Evolutionary conservation across 2,329 filamentous ascomycete genomes (phyloP), one percentile per base, ranked within the genome.

Genomic region (Arthroderma uncinatum): DNA sequence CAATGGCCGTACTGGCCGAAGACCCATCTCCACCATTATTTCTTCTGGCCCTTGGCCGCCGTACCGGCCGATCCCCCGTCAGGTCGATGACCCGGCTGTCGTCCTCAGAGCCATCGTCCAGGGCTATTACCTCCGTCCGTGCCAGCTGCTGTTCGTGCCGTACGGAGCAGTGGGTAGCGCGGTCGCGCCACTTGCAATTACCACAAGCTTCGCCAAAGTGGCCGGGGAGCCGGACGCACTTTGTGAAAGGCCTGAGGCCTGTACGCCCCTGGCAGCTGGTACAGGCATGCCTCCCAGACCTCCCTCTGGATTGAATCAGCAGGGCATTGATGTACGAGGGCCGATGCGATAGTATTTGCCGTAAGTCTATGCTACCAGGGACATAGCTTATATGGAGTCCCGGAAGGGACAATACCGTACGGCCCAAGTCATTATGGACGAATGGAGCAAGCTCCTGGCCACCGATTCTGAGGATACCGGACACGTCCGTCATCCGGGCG

Each of bases 151-250:
- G 5, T 1, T 25, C 28, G 50, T 56, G 44, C 50, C 36, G 23
- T 53, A 59, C 54, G 30, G 54, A 53, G 54, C 48, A 59, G 39
- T 33, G 34, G 52, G 36, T 23, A 30, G 42, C 30, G 40, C 55
- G 57, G 40, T 56, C 42, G 6, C 53, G 34, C 53, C 42, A 58
- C 9, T 56, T 58, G 34, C 53, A 58, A 34, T 58, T 58, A 54
- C 56, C 52, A 44, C 47, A 53, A 40, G 55, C 55, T 30, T 52
- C 39, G 23, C 50, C 25, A 56, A 58, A 58, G 16, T 56, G 53
- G 4, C 42, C 42, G 16, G 44, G 42, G 8, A 58, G 12, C 25
- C 56, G 39, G 39, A 12, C 30, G 25, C 57, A 55, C 34, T 55
- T 34, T 56, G 44, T 44, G 34, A 58, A 56, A 16, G 53, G 52